phyloP scores from a whole-genome alignment of 257 asterid genomes.

The Solanum pimpinellifolium region DNA sequence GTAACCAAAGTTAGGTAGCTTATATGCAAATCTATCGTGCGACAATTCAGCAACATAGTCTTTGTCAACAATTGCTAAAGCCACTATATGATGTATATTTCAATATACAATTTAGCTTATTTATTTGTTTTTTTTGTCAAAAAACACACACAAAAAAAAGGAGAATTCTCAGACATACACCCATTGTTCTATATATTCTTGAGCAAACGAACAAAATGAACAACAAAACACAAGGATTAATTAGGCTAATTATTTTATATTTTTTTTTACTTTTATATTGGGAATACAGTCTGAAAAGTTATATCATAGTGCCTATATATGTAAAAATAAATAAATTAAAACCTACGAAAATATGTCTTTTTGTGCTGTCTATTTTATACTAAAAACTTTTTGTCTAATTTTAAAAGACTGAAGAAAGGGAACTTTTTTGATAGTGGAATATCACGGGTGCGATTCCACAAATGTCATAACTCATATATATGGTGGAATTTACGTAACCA shows the following conservation, averaged over 20 bases:
- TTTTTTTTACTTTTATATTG: not conserved
- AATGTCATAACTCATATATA: not conserved
- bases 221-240: not conserved
- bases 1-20: not conserved
- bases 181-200: not conserved
- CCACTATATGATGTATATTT: not conserved
- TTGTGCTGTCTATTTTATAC: not conserved
- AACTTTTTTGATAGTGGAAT: not conserved
- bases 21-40: not conserved
- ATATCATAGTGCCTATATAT: not conserved
- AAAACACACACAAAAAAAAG: not conserved
- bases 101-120: not conserved
- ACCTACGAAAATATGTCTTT: not conserved
- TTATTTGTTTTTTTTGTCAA: not conserved
- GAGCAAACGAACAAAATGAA: not conserved
- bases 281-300: not conserved
- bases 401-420: not conserved
- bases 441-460: conserved; percentile 1
- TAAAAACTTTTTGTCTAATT: not conserved
- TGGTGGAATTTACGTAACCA: not conserved
- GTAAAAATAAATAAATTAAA: not conserved
- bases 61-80: not conserved
- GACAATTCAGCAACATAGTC: not conserved
- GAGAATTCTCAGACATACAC: not conserved
- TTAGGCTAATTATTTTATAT: not conserved